phyloP scores from a whole-genome alignment of 1,139 yeast genomes.

The Yamadazyma siamensis region DNA sequence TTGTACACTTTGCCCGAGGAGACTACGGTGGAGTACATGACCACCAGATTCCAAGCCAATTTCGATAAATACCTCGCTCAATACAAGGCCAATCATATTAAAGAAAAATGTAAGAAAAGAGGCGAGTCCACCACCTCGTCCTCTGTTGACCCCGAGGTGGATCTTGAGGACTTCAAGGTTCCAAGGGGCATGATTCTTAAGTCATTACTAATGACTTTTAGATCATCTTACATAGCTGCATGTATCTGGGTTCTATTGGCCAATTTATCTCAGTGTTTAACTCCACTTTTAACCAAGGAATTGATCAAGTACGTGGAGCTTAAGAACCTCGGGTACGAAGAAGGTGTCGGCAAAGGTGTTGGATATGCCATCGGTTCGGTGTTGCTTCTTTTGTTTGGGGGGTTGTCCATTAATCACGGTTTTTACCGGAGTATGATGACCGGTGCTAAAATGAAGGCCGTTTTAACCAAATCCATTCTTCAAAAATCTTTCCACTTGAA shows the following conservation, averaged over 20 bases:
- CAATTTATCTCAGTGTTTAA: constrained; percentile 19
- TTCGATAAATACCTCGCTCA: constrained; percentile 31
- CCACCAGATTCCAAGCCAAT: constrained; percentile 25
- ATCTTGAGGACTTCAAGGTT: constrained; percentile 24
- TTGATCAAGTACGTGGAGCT: constrained; percentile 26
- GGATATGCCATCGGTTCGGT: constrained; percentile 35
- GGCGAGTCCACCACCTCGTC: constrained; percentile 24
- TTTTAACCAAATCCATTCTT: constrained; percentile 62
- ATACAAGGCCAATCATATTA: constrained; percentile 19
- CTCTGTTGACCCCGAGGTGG: constrained; percentile 18
- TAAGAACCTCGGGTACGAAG: constrained; percentile 21
- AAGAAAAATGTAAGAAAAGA: constrained; percentile 22
- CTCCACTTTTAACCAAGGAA: constrained; percentile 28
- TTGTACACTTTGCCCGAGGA: constrained; percentile 51
- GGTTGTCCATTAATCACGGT: constrained; percentile 19
- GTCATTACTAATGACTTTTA: constrained; percentile 28
- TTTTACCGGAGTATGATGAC: constrained; percentile 26
- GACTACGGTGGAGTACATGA: constrained; percentile 46
- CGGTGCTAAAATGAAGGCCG: constrained; percentile 68
- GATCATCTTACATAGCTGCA: constrained; percentile 22
- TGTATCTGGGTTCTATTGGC: constrained; percentile 19
- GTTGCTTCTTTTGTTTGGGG: constrained; percentile 26
- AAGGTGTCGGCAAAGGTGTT: constrained; percentile 27
- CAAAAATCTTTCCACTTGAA: constrained; percentile 65
- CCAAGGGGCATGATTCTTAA: constrained; percentile 16